These are phyloP conservation scores for Aspergillus calidoustus DNA, from an alignment of 2,329 filamentous ascomycete genomes.

Conservation along the genomic window DNA sequence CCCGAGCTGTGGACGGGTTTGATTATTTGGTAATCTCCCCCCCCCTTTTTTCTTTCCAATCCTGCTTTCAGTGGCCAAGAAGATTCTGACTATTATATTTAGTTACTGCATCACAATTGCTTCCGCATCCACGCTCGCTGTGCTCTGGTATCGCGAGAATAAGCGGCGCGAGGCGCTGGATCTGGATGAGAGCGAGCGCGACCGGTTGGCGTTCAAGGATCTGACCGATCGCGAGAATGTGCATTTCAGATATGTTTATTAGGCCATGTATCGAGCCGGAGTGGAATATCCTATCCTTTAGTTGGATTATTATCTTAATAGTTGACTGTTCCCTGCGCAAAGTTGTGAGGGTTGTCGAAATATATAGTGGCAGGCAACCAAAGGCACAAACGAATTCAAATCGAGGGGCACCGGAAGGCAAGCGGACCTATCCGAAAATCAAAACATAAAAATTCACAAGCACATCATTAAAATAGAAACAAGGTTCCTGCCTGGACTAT, in stretches of 20 bases:
- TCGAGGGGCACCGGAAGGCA: background rate
- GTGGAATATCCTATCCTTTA: no score
- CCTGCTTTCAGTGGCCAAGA: no score
- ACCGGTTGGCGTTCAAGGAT: slow-evolving; percentile 68
- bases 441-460: background rate
- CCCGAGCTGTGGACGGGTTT: slow-evolving; percentile 72
- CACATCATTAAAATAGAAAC: background rate
- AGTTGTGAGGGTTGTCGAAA: no score
- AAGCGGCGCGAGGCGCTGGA: slow-evolving; percentile 53
- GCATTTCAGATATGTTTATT: slow-evolving; percentile 67
- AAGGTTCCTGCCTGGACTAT: background rate
- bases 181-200: slow-evolving; percentile 64
- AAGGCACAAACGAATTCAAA: no score
- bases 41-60: background rate
- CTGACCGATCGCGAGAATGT: slow-evolving; percentile 71
- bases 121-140: slow-evolving; percentile 60
- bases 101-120: slow-evolving; percentile 69
- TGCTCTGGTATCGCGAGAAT: slow-evolving; percentile 65
- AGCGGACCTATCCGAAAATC: no score
- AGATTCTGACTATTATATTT: background rate
- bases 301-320: no score
- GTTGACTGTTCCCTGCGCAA: background rate
- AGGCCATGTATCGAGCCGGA: background rate
- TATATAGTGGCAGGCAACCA: no score
- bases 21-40: slow-evolving; percentile 55